phyloP scores from a whole-genome alignment of 2,329 filamentous ascomycete genomes.

The Penicillium paneum region DNA sequence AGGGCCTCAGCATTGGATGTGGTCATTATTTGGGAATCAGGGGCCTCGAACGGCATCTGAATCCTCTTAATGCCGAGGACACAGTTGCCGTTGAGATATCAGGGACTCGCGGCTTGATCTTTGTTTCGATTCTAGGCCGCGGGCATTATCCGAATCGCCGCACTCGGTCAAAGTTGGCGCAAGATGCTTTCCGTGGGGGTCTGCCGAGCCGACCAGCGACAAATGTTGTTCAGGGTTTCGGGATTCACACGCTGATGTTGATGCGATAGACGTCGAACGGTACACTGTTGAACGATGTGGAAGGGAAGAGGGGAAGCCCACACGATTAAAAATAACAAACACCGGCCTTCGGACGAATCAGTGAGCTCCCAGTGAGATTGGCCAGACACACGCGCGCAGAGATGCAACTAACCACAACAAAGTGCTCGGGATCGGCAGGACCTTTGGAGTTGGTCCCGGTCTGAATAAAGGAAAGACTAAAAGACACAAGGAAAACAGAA shows the following conservation, averaged over 20 bases:
- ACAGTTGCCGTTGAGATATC: slow-evolving; percentile 22
- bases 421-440: slow-evolving; percentile 13
- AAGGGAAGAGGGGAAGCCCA: slow-evolving; percentile 8
- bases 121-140: slow-evolving; percentile 20
- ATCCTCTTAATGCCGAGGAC: slow-evolving; percentile 22
- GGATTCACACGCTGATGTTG: slow-evolving; percentile 7
- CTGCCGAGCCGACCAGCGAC: slow-evolving; percentile 34
- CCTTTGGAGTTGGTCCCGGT: neutral
- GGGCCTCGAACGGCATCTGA: slow-evolving; percentile 17
- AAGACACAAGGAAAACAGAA: slow-evolving; percentile 5
- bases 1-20: slow-evolving; percentile 15
- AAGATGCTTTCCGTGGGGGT: slow-evolving; percentile 3
- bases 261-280: slow-evolving; percentile 9
- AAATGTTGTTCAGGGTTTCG: slow-evolving; percentile 13
- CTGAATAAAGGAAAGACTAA: slow-evolving; percentile 12
- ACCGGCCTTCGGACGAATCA: slow-evolving; percentile 17
- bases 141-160: slow-evolving; percentile 31
- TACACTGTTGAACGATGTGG: slow-evolving; percentile 14
- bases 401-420: slow-evolving; percentile 13
- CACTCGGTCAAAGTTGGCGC: slow-evolving; percentile 10
- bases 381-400: slow-evolving; percentile 16
- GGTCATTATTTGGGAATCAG: slow-evolving; percentile 15
- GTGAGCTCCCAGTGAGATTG: slow-evolving; percentile 13
- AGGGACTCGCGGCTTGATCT: slow-evolving; percentile 26
- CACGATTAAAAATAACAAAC: slow-evolving; percentile 15